phyloP scores from a whole-genome alignment of 2,329 filamentous ascomycete genomes.

The Lachnum nothofagi region DNA sequence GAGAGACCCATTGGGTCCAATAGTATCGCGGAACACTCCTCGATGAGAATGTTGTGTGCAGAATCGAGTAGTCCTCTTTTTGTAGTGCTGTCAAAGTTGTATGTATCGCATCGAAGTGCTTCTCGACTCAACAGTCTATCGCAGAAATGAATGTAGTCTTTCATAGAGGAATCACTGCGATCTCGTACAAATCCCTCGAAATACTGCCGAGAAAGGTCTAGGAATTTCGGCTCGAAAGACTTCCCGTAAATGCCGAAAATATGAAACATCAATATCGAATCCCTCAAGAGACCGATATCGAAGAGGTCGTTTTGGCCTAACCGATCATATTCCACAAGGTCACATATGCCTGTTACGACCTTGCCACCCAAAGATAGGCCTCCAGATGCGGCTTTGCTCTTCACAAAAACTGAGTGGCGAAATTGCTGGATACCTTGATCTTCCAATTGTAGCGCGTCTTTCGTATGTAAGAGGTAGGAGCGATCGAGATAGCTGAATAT shows the following conservation, averaged over 20 bases:
- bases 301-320: constrained; percentile 48
- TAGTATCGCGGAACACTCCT: constrained; percentile 60
- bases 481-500: constrained; percentile 94
- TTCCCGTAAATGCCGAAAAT: constrained; percentile 76
- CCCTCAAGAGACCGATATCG: constrained; percentile 62
- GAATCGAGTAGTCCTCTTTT: constrained; percentile 68
- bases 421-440: constrained; percentile 78
- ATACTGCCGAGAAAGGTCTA: constrained; percentile 62
- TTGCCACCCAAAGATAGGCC: constrained; percentile 35
- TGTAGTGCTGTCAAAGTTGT: constrained; percentile 77
- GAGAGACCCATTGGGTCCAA: constrained; percentile 63
- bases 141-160: constrained; percentile 69
- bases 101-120: constrained; percentile 69
- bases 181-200: constrained; percentile 65
- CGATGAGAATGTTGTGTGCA: constrained; percentile 68
- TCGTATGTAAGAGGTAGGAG: constrained; percentile 73
- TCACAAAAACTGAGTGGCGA: constrained; percentile 48
- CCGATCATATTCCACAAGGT: constrained; percentile 70
- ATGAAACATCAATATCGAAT: constrained; percentile 76
- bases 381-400: constrained; percentile 28
- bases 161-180: constrained; percentile 58
- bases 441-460: constrained; percentile 66
- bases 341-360: constrained; percentile 60
- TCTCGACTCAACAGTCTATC: constrained; percentile 67
- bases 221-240: constrained; percentile 72